Evolutionary conservation across 2,329 filamentous ascomycete species (phyloP).

Genomic region (Trichoderma brevicompactum): DNA sequence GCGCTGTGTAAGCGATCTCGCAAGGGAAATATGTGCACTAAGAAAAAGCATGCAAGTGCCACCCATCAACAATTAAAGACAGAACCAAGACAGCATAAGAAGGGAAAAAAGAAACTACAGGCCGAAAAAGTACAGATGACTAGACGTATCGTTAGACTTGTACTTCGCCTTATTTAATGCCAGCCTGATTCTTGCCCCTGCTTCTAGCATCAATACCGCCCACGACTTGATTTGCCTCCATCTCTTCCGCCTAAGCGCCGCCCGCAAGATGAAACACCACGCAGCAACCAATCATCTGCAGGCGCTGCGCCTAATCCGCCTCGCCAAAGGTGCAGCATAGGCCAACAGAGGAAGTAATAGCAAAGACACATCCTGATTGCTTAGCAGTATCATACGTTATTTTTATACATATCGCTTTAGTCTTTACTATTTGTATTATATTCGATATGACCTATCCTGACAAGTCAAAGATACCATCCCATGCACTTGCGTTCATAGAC

Average conservation of each 20-base stretch:
- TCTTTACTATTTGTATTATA: neutral
- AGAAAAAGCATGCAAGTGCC: neutral
- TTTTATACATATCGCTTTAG: neutral
- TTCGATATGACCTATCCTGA: neutral
- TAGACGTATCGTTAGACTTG: neutral
- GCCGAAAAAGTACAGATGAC: neutral
- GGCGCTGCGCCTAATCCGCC: neutral
- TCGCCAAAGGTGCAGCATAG: neutral
- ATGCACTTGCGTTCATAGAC: too few relatives aligned
- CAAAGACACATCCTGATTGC: neutral
- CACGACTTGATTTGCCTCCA: conserved; percentile 3
- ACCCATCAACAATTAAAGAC: neutral
- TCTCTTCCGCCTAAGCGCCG: conserved; percentile 10
- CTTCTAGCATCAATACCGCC: neutral
- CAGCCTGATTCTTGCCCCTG: neutral
- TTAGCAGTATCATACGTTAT: neutral
- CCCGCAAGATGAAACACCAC: conserved; percentile 12
- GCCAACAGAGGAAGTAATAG: neutral
- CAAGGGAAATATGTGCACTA: too few relatives aligned
- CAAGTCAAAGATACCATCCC: neutral
- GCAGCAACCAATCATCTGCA: conserved; percentile 14
- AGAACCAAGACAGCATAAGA: neutral
- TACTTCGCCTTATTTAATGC: neutral
- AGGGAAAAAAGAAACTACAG: neutral
- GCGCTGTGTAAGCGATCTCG: neutral